Percentiles rank a stretch among this genome's conserved stretches.
Evolutionary conservation across 768 basidiomycete species (phyloP).

Genomic region (Tulasnella sp.): DNA sequence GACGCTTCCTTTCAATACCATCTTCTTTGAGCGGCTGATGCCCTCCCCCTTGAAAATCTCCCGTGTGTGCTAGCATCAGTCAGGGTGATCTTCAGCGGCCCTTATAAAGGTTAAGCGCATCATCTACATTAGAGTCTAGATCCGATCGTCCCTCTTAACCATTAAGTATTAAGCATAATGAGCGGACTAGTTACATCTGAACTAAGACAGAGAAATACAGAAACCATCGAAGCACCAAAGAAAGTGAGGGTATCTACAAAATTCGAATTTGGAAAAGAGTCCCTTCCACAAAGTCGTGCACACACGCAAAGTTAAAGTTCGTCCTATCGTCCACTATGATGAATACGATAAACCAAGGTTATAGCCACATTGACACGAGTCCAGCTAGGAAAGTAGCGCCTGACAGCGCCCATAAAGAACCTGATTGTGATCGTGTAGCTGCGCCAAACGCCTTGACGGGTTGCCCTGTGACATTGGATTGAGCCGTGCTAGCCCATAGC

Average conservation of each 20-base stretch:
- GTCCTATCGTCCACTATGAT: background rate
- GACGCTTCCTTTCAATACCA: background rate
- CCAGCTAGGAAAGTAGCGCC: background rate
- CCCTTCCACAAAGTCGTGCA: background rate
- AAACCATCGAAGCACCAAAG: background rate
- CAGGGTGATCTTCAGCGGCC: no score
- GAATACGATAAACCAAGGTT: background rate
- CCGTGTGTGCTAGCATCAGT: background rate
- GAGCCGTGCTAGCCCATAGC: conserved; percentile 48
- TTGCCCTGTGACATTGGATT: conserved; percentile 25
- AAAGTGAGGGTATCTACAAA: background rate
- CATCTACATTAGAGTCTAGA: no score
- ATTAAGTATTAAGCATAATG: background rate
- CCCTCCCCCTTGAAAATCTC: background rate
- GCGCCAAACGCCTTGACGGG: conserved; percentile 7
- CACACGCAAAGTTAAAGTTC: background rate
- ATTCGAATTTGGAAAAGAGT: background rate
- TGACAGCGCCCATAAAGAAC: background rate
- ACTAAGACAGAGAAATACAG: background rate
- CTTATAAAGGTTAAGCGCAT: no score
- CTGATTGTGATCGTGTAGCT: background rate
- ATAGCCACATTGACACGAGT: background rate
- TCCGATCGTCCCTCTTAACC: background rate
- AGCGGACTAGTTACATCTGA: background rate
- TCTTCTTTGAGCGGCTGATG: background rate